Base-by-base conservation (phyloP, 2,329 filamentous ascomycete genomes). In the Trichoderma asperellum region DNA sequence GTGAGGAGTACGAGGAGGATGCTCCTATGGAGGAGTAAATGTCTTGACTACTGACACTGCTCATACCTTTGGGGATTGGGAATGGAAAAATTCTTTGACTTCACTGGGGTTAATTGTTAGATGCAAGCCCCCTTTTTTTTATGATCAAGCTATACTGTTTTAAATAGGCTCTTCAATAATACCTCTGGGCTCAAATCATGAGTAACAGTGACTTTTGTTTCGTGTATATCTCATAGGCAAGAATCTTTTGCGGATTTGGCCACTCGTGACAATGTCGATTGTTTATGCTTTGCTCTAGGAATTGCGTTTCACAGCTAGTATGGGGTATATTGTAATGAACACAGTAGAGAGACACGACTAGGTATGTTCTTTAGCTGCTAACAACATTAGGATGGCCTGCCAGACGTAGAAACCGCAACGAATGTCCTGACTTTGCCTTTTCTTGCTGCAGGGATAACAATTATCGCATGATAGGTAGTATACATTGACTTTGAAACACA, bases 1-100 rank as follows among this genome's bases (percentile, higher is more conserved):
- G 92, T 76, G 94, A 97, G 85, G 93, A 96, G 81, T 94, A 96
- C 81, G 91, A 91, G 79, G 93, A 95, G 87, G 94, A 97, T 83
- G 87, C 86, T 74, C 89, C 89, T 81, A 60, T 92, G 80, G 83
- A 84, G 77, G 63, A 67, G 53, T 71, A 47, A 52, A 67, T 52
- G 55, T 60, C 18, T 16, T 21, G 14, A 24, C 21, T 11, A 12
- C 35, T 62, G 49, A 34, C n/a, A 55, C 43, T 34, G 27, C 34
- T 49, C 32, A 62, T 29, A 14, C 16, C 47, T 60, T 37, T 58
- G 18, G 32, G 24, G 56, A 32, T 47, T 67, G 62, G 29, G 40
- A 24, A 34, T 59, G 34, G 40, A 56, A 62, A 43, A 59, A 47
- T 37, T 59, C 37, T 56, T 70, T 68, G 69, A 47, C 55, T 70